These are phyloP conservation scores for Nicotiana benthamiana DNA, from an alignment of 257 asterid genomes.

Conservation along the genomic window DNA sequence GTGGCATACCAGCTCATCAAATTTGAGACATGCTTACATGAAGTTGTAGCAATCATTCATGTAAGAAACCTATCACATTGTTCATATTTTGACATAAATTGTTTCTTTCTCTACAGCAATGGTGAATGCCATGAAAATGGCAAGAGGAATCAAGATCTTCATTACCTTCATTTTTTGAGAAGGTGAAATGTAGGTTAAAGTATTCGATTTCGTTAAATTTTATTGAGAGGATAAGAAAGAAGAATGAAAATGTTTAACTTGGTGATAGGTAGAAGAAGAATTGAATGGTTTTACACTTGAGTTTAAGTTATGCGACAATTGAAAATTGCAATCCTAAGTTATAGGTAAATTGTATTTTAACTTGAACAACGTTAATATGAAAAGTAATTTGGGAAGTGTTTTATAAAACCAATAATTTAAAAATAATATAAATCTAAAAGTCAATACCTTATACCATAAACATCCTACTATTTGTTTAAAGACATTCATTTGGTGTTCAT, in stretches of 20 bases:
- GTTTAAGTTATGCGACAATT: background rate
- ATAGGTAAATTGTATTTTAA: background rate
- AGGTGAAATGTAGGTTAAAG: background rate
- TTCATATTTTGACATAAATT: background rate
- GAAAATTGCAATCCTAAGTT: too few species aligned
- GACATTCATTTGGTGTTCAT: too few species aligned
- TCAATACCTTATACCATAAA: too few species aligned
- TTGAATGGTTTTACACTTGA: background rate
- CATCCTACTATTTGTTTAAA: too few species aligned
- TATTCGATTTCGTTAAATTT: background rate
- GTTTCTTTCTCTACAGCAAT: conserved; percentile 10
- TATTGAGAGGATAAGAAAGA: background rate
- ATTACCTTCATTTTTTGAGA: conserved; percentile 19
- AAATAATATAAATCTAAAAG: too few species aligned
- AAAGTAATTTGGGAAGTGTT: too few species aligned
- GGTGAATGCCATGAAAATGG: background rate
- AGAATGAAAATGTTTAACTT: background rate
- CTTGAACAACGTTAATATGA: too few species aligned
- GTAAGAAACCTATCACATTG: background rate
- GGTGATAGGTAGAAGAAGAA: background rate
- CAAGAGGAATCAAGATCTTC: conserved; percentile 8
- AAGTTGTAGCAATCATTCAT: background rate
- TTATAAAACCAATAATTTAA: too few species aligned
- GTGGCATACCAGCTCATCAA: background rate
- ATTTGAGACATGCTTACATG: background rate